Evolutionary conservation across 345 rosid species (phyloP), one percentile per base, ranked within the genome.

Genomic region (Schrenkiella parvula): DNA sequence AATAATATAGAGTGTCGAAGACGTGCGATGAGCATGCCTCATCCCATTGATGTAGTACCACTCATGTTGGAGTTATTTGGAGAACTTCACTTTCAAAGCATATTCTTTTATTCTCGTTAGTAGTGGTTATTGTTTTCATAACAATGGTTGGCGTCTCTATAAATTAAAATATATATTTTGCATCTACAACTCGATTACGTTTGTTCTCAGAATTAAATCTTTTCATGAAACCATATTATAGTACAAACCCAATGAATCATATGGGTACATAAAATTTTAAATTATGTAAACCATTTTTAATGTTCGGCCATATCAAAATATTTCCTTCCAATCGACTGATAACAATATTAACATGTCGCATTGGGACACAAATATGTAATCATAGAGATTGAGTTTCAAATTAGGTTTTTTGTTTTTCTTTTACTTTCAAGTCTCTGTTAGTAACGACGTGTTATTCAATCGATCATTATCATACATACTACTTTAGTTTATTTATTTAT

Each of bases 21-120:
- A 59, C 78, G 78, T 74, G 73, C 73, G 12, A 74, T 22, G 78
- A 74, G 50, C 73, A 57, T 74, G 72, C 78, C 53, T 66, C 52
- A 37, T 37, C 56, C 10, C 7, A 28, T 3, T 32, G 32, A 71
- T 42, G 56, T 62, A 41, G 18, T 22, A 54, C 64, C 52, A 73
- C 66, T 73, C 23, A 47, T 19, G 12, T 67, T 67, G 73, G 52
- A 59, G 67, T 66, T 67, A 21, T 15, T 26, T 59, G 61, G 25
- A 50, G 17, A 59, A 59, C n/a, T 60, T 50, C 47, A 1, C 63
- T 67, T 60, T 59, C 73, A 60, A 68, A 75, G 73, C 63, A 67
- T 75, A 75, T 75, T 68, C 79, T 28, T 67, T 67, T 51, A 59
- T 67, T 75, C 67, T 42, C 2, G 22, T 34, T 37, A 52, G 43